A percentile compares a stretch with the other conserved stretches of the same genome.
Evolutionary conservation across 164 flowering plant genomes (phyloP).

Genomic region (Macadamia tetraphylla): DNA sequence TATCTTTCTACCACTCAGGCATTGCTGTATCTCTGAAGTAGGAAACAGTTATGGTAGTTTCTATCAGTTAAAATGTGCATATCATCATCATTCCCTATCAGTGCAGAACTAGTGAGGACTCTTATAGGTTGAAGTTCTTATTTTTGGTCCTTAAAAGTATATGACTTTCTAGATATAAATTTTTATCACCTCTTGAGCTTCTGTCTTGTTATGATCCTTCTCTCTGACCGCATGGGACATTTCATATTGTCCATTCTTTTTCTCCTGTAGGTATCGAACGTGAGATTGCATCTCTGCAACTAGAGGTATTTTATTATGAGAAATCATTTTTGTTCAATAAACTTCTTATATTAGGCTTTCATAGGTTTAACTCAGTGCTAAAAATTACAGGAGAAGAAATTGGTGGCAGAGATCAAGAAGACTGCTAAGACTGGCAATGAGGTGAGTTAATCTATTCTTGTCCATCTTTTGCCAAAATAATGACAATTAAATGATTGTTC

Average conservation of each 20-base stretch:
- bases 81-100: neutral
- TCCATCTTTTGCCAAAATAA: too few species aligned
- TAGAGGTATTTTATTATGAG: slow-evolving; percentile 48
- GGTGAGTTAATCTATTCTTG: slow-evolving; percentile 34
- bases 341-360: neutral
- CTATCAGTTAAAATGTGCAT: neutral
- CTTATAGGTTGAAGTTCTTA: too few species aligned
- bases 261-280: slow-evolving; percentile 57
- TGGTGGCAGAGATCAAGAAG: slow-evolving; percentile 89
- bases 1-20: neutral
- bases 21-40: neutral
- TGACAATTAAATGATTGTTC: too few species aligned
- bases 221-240: neutral
- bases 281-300: slow-evolving; percentile 71
- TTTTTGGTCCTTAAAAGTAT: neutral
- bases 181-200: neutral
- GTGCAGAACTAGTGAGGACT: too few species aligned
- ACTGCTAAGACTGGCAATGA: slow-evolving; percentile 93
- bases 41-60: neutral
- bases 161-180: neutral
- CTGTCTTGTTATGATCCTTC: neutral
- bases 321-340: neutral
- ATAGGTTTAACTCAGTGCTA: neutral
- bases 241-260: neutral
- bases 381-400: slow-evolving; percentile 59